Evolutionary conservation across 495 filamentous ascomycete genomes (phyloP).

Genomic region (Pseudevernia furfuracea): DNA sequence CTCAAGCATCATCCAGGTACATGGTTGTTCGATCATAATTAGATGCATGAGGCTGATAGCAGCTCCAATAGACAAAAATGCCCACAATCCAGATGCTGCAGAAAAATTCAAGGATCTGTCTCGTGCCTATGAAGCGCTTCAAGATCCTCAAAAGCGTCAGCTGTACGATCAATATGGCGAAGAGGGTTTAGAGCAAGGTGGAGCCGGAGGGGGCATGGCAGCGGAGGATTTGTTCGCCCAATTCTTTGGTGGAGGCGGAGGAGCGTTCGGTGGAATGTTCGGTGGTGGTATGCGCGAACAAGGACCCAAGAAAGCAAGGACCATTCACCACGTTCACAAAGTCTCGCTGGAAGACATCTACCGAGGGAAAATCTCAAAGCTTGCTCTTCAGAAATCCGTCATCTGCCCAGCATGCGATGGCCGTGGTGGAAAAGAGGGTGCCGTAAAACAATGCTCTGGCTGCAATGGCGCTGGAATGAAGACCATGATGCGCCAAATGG

Average conservation of each 20-base stretch:
- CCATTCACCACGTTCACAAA: constrained; percentile 96
- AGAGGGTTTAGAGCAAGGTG: constrained; percentile 85
- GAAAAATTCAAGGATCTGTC: constrained; percentile 98
- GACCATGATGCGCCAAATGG: constrained; percentile 99
- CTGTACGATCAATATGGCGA: constrained; percentile 97
- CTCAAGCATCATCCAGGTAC: constrained; percentile 86
- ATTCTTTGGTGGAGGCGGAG: constrained; percentile 88
- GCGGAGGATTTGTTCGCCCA: constrained; percentile 96
- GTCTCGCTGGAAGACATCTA: constrained; percentile 98
- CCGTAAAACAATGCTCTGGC: constrained; percentile 80
- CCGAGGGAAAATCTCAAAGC: constrained; percentile 92
- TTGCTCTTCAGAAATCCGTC: constrained; percentile 94
- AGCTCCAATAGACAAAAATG: constrained; percentile 73
- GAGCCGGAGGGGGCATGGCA: constrained; percentile 77
- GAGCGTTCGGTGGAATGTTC: constrained; percentile 74
- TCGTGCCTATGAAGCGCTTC: constrained; percentile 88
- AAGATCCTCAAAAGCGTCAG: constrained; percentile 80
- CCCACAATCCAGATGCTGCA: constrained; percentile 82
- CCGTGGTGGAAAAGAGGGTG: constrained; percentile 93
- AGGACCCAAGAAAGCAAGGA: constrained; percentile 88
- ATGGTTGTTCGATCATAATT: constrained; percentile 1
- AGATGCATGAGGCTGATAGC: neutral
- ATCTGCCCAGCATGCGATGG: constrained; percentile 94
- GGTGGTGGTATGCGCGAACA: constrained; percentile 74
- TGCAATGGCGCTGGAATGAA: constrained; percentile 97